These are phyloP conservation scores for Colletotrichum caudatum DNA, from an alignment of 2,329 filamentous ascomycete species.

Conservation along the genomic window DNA sequence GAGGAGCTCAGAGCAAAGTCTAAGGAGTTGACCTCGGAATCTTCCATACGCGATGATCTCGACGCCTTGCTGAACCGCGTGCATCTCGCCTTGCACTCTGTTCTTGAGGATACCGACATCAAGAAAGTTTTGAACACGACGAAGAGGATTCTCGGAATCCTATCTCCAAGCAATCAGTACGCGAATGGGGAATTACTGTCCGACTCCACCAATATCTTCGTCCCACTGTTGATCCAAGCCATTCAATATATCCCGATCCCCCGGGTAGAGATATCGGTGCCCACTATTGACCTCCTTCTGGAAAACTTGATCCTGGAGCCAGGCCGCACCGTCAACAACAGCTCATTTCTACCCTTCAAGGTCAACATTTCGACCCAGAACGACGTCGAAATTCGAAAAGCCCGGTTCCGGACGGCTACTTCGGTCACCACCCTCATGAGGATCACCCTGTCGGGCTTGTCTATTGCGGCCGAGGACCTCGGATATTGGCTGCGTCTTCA, in stretches of 20 bases:
- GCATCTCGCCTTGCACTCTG: conserved; percentile 74
- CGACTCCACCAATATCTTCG: conserved; percentile 83
- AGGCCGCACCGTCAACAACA: conserved; percentile 83
- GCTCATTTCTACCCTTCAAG: conserved; percentile 89
- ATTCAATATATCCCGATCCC: conserved; percentile 93
- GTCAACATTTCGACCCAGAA: conserved; percentile 87
- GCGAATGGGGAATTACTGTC: conserved; percentile 78
- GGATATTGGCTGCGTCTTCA: conserved; percentile 91
- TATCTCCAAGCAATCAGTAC: conserved; percentile 74
- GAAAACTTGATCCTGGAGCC: conserved; percentile 94
- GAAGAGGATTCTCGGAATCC: conserved; percentile 74
- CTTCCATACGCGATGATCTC: conserved; percentile 77
- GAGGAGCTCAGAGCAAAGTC: conserved; percentile 64
- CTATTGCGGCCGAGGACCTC: conserved; percentile 85
- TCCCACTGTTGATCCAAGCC: conserved; percentile 80
- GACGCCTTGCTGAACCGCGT: conserved; percentile 78
- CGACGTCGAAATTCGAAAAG: conserved; percentile 86
- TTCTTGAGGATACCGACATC: conserved; percentile 79
- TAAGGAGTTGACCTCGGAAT: conserved; percentile 74
- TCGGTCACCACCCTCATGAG: conserved; percentile 77
- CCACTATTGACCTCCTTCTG: conserved; percentile 84
- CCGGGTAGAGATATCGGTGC: conserved; percentile 86
- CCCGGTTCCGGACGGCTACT: conserved; percentile 75
- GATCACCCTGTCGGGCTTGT: conserved; percentile 84
- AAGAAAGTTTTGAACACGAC: conserved; percentile 75